These are phyloP conservation scores for Eucalyptus grandis DNA, from an alignment of 345 rosid genomes.

Conservation along the genomic window DNA sequence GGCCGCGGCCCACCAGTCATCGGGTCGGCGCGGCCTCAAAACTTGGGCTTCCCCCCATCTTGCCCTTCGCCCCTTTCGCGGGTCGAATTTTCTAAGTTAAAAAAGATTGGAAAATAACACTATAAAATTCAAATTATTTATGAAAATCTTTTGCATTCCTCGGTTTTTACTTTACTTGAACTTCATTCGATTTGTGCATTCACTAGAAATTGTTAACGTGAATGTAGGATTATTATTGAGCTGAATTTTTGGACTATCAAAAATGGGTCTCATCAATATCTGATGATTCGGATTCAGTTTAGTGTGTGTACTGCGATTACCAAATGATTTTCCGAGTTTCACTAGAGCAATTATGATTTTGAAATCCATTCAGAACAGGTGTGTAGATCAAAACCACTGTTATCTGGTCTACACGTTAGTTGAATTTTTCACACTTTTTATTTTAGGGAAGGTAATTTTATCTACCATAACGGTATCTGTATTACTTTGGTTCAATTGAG, in stretches of 20 bases:
- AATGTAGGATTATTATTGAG: background rate
- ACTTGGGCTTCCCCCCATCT: background rate
- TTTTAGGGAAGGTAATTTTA: background rate
- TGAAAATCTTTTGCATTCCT: background rate
- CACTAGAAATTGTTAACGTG: rapidly evolving
- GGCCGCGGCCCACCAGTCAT: background rate
- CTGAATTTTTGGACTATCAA: background rate
- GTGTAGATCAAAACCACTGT: rapidly evolving
- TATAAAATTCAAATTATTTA: background rate
- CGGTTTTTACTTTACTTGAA: background rate
- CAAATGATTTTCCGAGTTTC: rapidly evolving
- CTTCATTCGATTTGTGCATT: background rate
- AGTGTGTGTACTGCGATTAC: rapidly evolving
- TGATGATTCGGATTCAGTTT: rapidly evolving
- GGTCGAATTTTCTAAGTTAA: background rate
- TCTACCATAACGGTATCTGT: rapidly evolving
- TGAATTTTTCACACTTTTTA: background rate
- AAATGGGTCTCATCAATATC: background rate
- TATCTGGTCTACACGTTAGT: background rate
- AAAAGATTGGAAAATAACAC: background rate
- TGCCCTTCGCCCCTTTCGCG: background rate
- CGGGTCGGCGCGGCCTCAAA: background rate
- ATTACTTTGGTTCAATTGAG: rapidly evolving
- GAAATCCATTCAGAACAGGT: background rate
- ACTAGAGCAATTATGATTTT: background rate